Percentiles rank a stretch among this genome's conserved stretches.
These are phyloP conservation scores for Stropharia rugosoannulata DNA, from an alignment of 768 basidiomycete species.

Conservation along the genomic window DNA sequence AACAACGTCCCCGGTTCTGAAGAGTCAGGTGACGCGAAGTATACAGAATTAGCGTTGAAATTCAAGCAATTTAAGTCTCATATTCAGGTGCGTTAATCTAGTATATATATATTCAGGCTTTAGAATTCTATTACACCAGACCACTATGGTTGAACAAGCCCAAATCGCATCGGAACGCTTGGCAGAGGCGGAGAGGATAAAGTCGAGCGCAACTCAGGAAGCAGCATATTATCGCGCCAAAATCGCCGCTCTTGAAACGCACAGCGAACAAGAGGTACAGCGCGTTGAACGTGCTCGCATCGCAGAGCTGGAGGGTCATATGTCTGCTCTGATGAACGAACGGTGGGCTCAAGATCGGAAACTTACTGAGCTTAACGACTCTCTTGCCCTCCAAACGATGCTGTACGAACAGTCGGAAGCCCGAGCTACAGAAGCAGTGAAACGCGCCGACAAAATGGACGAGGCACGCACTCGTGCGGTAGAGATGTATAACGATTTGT, in stretches of 20 bases:
- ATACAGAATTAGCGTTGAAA: constrained; percentile 71
- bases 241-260: constrained; percentile 79
- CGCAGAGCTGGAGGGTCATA: constrained; percentile 68
- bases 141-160: constrained; percentile 74
- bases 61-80: constrained; percentile 89
- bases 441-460: constrained; percentile 75
- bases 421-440: constrained; percentile 68
- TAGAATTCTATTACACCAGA: constrained; percentile 38
- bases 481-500: constrained; percentile 69
- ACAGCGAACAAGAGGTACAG: constrained; percentile 59
- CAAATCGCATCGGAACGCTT: constrained; percentile 74
- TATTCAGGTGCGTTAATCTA: constrained; percentile 63
- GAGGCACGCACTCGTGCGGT: constrained; percentile 61
- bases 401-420: constrained; percentile 79
- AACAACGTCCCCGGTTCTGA: constrained; percentile 24
- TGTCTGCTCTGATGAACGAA: constrained; percentile 60
- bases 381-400: constrained; percentile 73
- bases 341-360: constrained; percentile 68
- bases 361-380: constrained; percentile 68
- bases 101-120: not conserved
- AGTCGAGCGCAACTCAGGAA: constrained; percentile 83
- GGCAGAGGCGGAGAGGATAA: constrained; percentile 75
- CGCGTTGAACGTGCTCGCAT: constrained; percentile 80
- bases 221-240: constrained; percentile 96
- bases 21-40: constrained; percentile 45